A percentile compares a stretch with the other conserved stretches of the same genome.
phyloP scores from a whole-genome alignment of 2,329 filamentous ascomycete genomes.

The Zalaria obscura region DNA sequence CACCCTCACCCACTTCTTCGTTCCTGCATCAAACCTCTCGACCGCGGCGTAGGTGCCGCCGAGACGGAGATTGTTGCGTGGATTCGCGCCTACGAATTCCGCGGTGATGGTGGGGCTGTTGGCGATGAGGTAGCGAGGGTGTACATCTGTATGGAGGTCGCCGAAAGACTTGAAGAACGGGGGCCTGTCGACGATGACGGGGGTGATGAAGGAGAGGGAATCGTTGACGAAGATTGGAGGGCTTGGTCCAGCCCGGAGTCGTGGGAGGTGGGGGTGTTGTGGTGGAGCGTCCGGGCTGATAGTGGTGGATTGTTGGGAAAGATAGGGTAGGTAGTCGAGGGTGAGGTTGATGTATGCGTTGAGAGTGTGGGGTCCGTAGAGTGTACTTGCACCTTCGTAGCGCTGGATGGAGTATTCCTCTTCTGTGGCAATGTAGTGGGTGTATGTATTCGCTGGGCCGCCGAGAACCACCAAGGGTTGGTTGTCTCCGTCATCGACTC shows the following conservation, averaged over 20 bases:
- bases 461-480: slow-evolving; percentile 68
- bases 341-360: slow-evolving; percentile 81
- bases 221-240: slow-evolving; percentile 66
- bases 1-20: slow-evolving; percentile 46
- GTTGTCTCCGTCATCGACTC: slow-evolving; percentile 17
- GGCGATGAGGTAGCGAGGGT: slow-evolving; percentile 43
- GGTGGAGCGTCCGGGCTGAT: slow-evolving; percentile 21
- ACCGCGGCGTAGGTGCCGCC: slow-evolving; percentile 67
- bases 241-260: slow-evolving; percentile 33
- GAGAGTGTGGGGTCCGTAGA: slow-evolving; percentile 72
- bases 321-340: slow-evolving; percentile 53
- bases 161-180: slow-evolving; percentile 58
- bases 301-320: slow-evolving; percentile 31
- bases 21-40: slow-evolving; percentile 42
- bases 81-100: slow-evolving; percentile 75
- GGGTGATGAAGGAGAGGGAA: slow-evolving; percentile 68
- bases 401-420: slow-evolving; percentile 76
- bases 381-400: slow-evolving; percentile 88
- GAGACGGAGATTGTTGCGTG: slow-evolving; percentile 70
- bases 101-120: slow-evolving; percentile 41
- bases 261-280: slow-evolving; percentile 17
- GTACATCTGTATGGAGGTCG: slow-evolving; percentile 40
- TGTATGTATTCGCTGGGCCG: slow-evolving; percentile 81
- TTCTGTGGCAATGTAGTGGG: slow-evolving; percentile 64
- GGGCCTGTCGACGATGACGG: slow-evolving; percentile 59